These are phyloP conservation scores for Solanum clarkiae DNA, from an alignment of 257 asterid genomes.

Conservation along the genomic window DNA sequence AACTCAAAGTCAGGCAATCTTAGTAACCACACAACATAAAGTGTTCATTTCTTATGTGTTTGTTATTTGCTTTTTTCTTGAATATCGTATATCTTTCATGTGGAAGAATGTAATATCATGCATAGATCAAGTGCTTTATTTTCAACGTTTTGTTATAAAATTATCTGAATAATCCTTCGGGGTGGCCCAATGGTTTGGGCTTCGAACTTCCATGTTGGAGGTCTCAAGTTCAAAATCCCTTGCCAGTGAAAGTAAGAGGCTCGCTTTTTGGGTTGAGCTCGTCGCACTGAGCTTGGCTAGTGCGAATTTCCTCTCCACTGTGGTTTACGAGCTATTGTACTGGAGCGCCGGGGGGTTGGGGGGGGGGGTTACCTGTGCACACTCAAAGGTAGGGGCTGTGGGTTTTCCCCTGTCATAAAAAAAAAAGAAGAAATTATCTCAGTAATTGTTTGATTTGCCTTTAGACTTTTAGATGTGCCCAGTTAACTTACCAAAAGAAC, in stretches of 20 bases:
- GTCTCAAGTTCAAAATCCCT: no score
- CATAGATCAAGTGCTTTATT: background rate
- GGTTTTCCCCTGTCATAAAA: no score
- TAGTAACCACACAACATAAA: background rate
- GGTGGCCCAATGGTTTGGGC: no score
- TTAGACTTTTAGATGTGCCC: background rate
- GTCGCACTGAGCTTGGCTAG: no score
- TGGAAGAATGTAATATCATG: background rate
- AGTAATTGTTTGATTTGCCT: background rate
- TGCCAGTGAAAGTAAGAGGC: no score
- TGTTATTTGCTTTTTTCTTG: background rate
- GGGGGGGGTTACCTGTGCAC: no score
- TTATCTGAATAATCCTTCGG: background rate
- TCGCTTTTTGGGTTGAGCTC: no score
- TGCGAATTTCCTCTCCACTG: no score
- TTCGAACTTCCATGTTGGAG: no score
- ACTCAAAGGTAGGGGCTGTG: no score
- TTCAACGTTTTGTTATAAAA: background rate
- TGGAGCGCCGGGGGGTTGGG: no score
- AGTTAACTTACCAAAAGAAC: background rate
- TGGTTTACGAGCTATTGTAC: no score
- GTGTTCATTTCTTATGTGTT: background rate
- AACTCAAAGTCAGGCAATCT: background rate
- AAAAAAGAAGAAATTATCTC: background rate
- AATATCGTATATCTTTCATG: background rate